phyloP scores from a whole-genome alignment of 169 alveolate genomes.

The Amoebophrya sp. region DNA sequence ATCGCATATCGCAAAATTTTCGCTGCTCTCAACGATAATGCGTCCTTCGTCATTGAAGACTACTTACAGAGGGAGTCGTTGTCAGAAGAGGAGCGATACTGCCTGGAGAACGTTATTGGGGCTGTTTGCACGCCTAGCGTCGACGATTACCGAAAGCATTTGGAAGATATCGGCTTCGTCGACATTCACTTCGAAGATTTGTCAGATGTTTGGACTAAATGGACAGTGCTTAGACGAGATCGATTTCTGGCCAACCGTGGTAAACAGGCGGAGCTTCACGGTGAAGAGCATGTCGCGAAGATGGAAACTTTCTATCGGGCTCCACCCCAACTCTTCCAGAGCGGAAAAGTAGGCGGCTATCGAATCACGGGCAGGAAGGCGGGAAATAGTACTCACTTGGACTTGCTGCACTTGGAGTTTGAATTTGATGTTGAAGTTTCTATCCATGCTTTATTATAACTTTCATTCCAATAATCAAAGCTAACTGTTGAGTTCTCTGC shows the following conservation, averaged over 20 bases:
- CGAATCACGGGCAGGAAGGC: background rate
- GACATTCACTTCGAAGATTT: background rate
- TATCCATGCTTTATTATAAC: background rate
- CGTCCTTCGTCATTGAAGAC: background rate
- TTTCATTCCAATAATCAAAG: no score
- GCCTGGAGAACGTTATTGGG: background rate
- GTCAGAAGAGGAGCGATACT: background rate
- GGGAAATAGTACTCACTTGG: background rate
- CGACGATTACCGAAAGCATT: background rate
- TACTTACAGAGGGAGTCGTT: background rate
- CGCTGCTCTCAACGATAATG: background rate
- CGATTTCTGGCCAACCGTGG: background rate
- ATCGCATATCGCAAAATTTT: background rate
- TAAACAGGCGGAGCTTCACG: background rate
- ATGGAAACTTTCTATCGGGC: background rate
- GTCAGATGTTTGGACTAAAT: background rate
- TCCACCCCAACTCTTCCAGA: background rate
- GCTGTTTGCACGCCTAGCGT: background rate
- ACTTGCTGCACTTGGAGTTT: background rate
- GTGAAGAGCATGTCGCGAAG: background rate
- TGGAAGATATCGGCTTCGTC: background rate
- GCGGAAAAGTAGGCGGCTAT: background rate
- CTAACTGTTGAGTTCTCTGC: no score
- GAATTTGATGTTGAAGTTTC: background rate
- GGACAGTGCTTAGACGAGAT: background rate